These are phyloP conservation scores for Basidiobolus meristosporus DNA, from an alignment of 371 early-diverging fungal genomes.

Conservation along the genomic window DNA sequence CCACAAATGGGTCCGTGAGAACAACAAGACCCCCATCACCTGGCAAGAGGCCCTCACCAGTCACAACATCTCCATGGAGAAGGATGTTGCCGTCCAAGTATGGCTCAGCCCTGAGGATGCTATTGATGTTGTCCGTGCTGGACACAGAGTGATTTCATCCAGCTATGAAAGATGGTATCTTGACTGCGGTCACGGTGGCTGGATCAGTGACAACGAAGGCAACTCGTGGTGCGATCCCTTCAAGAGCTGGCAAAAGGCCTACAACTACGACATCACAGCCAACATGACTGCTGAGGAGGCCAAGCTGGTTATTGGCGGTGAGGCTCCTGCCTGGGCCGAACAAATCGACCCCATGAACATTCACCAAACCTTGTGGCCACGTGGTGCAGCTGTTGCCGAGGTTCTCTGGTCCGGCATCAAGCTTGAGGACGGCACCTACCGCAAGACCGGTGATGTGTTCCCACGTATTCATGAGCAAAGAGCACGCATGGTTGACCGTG, in stretches of 20 bases:
- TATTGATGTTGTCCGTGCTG: no score
- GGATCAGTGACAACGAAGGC: conserved; percentile 23
- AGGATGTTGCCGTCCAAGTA: conserved; percentile 26
- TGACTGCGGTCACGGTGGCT: conserved; percentile 47
- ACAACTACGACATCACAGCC: conserved; percentile 30
- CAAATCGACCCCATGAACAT: conserved; percentile 37
- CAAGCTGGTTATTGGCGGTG: conserved; percentile 22
- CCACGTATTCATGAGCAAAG: conserved; percentile 55
- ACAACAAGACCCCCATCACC: conserved; percentile 22
- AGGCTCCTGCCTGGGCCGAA: conserved; percentile 55
- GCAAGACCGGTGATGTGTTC: conserved; percentile 34
- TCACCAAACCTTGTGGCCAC: conserved; percentile 50
- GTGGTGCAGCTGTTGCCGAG: conserved; percentile 52
- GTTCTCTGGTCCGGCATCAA: conserved; percentile 52
- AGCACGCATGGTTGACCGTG: conserved; percentile 42
- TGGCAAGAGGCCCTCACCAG: conserved; percentile 42
- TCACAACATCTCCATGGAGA: no score
- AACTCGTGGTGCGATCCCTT: conserved; percentile 61
- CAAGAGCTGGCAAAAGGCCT: conserved; percentile 68
- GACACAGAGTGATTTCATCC: no score
- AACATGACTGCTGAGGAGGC: conserved; percentile 7
- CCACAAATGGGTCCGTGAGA: conserved; percentile 8
- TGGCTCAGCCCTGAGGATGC: no score
- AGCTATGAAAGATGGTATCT: no score
- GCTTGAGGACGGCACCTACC: conserved; percentile 22